These are phyloP conservation scores for Sarcocystis neurona DNA, from an alignment of 169 alveolate species.

Conservation along the genomic window DNA sequence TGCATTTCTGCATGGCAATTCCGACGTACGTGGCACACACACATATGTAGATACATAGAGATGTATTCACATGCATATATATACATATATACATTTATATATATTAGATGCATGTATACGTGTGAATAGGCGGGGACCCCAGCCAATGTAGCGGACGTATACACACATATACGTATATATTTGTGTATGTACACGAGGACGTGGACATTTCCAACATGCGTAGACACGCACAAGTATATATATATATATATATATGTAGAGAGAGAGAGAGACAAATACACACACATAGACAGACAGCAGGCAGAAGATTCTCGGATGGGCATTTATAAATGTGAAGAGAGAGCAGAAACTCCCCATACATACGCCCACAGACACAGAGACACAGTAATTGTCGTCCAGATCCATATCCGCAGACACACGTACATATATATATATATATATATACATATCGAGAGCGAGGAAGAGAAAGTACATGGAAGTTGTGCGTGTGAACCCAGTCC, in stretches of 20 bases:
- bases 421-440: neutral
- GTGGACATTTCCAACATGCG: no score
- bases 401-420: neutral
- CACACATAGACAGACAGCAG: no score
- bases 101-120: neutral
- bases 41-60: neutral
- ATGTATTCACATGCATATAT: neutral
- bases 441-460: neutral
- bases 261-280: neutral
- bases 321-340: no score
- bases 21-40: no score
- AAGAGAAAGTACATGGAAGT: slow-evolving; percentile 43
- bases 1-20: no score
- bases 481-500: slow-evolving; percentile 60
- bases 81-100: neutral
- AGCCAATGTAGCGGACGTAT: neutral
- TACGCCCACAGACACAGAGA: no score
- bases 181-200: no score
- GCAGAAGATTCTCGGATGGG: no score
- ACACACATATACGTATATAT: no score
- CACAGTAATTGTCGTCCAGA: neutral
- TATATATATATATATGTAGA: no score
- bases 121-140: neutral
- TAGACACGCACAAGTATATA: neutral
- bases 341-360: no score